Base-by-base conservation (phyloP, 148 eudicot species). In the Amaranthus cruentus region DNA sequence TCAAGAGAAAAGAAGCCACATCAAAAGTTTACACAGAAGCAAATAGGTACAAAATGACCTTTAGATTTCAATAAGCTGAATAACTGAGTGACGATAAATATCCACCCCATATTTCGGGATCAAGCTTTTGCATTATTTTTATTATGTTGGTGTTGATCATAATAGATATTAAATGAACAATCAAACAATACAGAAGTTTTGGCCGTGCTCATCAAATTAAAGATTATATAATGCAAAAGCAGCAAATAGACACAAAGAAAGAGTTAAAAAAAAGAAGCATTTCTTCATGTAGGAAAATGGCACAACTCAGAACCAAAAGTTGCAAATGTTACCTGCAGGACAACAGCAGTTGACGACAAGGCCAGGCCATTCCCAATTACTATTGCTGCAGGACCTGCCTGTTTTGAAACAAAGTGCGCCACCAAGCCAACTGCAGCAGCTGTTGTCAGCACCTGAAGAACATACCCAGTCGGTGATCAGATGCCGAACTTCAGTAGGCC, bases 361-460 rank as follows among this genome's bases (percentile, higher is more conserved):
- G 99, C 99, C 84, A 95, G 87, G 73, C 99, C 99, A 86, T 91
- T 95, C 21, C 99, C 99, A 79, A 95, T 89, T 63, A 95, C 97
- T 76, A 95, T 82, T 71, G 97, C 93, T 76, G 99, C 99, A 76
- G 99, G 97, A 82, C 96, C 96, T 46, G 90, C 79, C 84, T 75
- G 90, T 61, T 85, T 84, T 72, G 89, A 82, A 75, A 88, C 76
- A 85, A 77, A 85, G 80, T 86, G 99, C 61, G 96, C 85, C 81
- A 90, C 71, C 79, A 95, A 71, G 55, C 97, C 99, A 66, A 90
- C 81, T 61, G 75, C 86, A 43, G 88, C 90, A 59, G 99, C 99
- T 75, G 99, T 95, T 52, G 73, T 82, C 85, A 91, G 75, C 72
- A 95, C 97, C 99, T 95, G 84, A 73, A 83, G 62, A 60, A 61